These are phyloP conservation scores for Daldinia caldariorum DNA, from an alignment of 495 filamentous ascomycete species.

Conservation along the genomic window DNA sequence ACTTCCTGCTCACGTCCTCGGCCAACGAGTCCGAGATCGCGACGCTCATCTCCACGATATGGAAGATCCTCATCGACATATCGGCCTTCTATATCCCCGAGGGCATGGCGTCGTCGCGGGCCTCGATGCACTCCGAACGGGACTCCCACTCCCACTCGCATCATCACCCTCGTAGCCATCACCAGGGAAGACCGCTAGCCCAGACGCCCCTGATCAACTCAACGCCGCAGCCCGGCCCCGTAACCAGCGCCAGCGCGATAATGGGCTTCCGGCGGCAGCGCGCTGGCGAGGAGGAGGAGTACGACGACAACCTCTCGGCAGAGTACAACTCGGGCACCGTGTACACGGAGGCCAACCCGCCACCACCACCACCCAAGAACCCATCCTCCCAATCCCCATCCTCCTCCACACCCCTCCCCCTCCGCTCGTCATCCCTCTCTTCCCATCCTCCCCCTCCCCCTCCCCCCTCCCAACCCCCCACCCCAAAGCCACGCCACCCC, in stretches of 20 bases:
- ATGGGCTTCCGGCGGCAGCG: slow-evolving; percentile 13
- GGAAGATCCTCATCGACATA: slow-evolving; percentile 51
- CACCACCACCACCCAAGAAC: slow-evolving; percentile 12
- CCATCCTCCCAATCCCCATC: background rate
- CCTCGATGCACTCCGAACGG: background rate
- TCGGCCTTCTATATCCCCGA: slow-evolving; percentile 53
- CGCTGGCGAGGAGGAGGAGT: background rate
- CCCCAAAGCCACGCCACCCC: background rate
- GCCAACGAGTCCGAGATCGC: slow-evolving; percentile 55
- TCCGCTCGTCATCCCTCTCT: background rate
- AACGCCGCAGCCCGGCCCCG: slow-evolving; percentile 20
- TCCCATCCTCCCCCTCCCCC: background rate
- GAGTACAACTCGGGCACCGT: background rate
- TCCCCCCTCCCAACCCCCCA: slow-evolving; percentile 2
- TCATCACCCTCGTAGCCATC: background rate
- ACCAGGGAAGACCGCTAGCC: slow-evolving; percentile 12
- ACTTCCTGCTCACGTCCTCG: slow-evolving; percentile 54
- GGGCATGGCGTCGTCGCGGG: slow-evolving; percentile 9
- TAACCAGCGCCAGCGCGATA: slow-evolving; percentile 16
- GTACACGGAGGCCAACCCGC: slow-evolving; percentile 4
- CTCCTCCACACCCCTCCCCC: background rate
- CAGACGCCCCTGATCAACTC: slow-evolving; percentile 31
- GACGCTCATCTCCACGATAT: slow-evolving; percentile 52
- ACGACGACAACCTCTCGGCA: background rate
- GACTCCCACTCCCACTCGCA: background rate